Conservation (phyloP, 2,329 filamentous ascomycete species). For the Aspergillus awamori region DNA sequence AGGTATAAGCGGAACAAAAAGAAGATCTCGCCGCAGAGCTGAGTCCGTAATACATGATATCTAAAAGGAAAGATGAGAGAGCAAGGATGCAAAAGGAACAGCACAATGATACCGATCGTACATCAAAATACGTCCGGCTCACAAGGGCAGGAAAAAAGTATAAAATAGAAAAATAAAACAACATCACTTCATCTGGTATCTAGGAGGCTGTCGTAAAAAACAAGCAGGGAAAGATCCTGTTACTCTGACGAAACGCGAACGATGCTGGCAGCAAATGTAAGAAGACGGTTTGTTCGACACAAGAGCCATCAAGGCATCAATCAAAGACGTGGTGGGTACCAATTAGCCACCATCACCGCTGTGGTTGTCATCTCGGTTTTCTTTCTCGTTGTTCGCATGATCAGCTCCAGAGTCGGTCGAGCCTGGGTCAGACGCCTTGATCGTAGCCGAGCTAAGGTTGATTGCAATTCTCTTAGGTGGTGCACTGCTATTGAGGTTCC, state of each 20-base stretch:
- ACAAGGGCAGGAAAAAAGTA: conserved; percentile 1
- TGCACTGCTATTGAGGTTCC: conserved; percentile 19
- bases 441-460: conserved; percentile 37
- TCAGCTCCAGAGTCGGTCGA: conserved; percentile 19
- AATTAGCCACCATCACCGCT: conserved; percentile 26
- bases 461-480: conserved; percentile 46
- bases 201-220: conserved; percentile 27
- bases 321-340: conserved; percentile 2
- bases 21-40: conserved; percentile 1
- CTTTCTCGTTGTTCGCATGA: conserved; percentile 32
- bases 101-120: conserved; percentile 19
- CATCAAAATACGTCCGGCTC: conserved; percentile 11
- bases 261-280: conserved; percentile 16
- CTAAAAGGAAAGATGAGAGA: conserved; percentile 16
- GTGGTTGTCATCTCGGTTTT: conserved; percentile 33
- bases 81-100: conserved; percentile 10
- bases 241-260: conserved; percentile 14
- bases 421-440: conserved; percentile 25
- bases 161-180: conserved; percentile 14
- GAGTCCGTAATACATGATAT: conserved; percentile 19
- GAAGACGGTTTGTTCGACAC: conserved; percentile 8
- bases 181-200: conserved; percentile 32
- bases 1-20: conserved; percentile 13
- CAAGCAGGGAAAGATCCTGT: conserved; percentile 17
- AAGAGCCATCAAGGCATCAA: conserved; percentile 12